Conservation (phyloP, 805 yeast genomes). For the Lipomyces mesembrius region DNA sequence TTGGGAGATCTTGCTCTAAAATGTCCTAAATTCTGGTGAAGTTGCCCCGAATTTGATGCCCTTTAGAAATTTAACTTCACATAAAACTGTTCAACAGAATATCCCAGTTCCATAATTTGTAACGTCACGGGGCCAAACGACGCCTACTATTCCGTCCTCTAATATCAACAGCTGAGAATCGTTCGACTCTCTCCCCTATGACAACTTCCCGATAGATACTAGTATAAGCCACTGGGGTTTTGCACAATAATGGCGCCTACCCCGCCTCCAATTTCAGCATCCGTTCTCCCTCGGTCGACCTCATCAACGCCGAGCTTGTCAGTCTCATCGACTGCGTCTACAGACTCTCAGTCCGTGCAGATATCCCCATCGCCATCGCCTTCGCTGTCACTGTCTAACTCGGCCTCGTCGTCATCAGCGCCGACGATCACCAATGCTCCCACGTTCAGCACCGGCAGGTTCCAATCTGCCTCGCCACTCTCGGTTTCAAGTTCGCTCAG, state of each 20-base stretch:
- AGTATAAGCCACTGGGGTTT: neutral
- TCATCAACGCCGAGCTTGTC: neutral
- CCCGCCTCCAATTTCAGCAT: neutral
- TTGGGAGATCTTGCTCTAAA: too few species aligned
- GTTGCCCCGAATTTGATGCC: too few species aligned
- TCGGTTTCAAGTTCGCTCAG: slow-evolving; percentile 24
- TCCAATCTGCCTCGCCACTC: slow-evolving; percentile 23
- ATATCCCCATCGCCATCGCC: neutral
- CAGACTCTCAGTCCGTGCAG: neutral
- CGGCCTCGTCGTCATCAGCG: neutral
- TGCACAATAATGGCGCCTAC: neutral
- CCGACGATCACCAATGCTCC: neutral
- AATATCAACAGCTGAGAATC: neutral
- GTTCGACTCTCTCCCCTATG: neutral
- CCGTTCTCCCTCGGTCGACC: neutral
- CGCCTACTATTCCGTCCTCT: neutral
- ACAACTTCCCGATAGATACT: neutral
- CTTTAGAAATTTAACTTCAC: too few species aligned
- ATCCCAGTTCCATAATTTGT: neutral
- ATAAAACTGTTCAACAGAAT: too few species aligned
- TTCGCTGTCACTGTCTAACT: neutral
- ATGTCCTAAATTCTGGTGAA: too few species aligned
- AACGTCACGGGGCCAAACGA: neutral
- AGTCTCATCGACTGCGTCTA: neutral
- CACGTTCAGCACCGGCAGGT: slow-evolving; percentile 11